Conservation (phyloP, 1,139 yeast species). For the Blastobotrys malaysiensis region DNA sequence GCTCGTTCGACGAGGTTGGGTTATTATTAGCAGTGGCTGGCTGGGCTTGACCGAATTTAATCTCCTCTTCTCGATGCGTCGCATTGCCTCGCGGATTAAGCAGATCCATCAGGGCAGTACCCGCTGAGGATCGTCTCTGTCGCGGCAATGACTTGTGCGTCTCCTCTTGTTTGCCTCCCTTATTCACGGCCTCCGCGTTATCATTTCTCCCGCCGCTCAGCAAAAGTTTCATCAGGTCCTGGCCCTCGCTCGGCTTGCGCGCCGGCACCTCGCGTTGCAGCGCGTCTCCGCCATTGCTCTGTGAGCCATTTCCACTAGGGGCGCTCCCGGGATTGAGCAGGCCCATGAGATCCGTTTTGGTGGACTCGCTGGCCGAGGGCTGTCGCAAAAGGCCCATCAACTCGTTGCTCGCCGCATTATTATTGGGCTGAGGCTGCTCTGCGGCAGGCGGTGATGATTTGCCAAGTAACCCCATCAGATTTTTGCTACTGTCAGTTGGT, state of each 20-base stretch:
- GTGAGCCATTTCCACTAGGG: background rate
- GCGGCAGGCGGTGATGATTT: background rate
- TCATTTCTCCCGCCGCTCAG: too few relatives aligned
- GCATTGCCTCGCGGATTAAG: background rate
- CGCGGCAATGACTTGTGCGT: background rate
- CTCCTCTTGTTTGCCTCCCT: too few relatives aligned
- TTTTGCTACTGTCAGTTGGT: background rate
- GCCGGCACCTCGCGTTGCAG: background rate
- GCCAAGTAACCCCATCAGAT: conserved; percentile 5
- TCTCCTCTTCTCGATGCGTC: background rate
- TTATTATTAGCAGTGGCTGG: background rate
- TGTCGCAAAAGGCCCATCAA: background rate
- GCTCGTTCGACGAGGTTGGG: background rate
- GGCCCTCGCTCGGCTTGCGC: background rate
- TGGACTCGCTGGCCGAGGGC: background rate
- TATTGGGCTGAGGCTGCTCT: background rate
- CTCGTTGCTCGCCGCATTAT: background rate
- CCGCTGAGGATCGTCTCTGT: background rate
- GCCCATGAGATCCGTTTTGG: background rate
- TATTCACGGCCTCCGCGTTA: too few relatives aligned
- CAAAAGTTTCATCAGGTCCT: background rate
- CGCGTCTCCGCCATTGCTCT: background rate
- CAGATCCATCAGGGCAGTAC: background rate
- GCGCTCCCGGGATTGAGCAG: conserved; percentile 1
- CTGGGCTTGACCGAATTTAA: background rate